Evolutionary conservation across 345 rosid species (phyloP), one percentile per base, ranked within the genome.

Genomic region (Excoecaria cochinchinensis): DNA sequence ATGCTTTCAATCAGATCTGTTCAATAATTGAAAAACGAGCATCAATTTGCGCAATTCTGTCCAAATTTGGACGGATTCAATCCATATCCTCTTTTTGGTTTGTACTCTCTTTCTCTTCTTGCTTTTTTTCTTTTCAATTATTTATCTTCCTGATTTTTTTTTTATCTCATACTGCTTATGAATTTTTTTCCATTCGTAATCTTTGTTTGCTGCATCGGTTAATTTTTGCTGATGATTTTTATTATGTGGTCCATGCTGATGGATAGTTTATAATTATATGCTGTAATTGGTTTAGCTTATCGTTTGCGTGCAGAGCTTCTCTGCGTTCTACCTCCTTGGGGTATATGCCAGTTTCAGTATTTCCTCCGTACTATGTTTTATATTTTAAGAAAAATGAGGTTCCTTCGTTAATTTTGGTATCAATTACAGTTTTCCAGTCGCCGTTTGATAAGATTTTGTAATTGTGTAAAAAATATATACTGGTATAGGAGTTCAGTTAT

Each of bases 21-120:
- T 2, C 15, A 19, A n/a, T 36, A 5, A 5, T 19, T n/a, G 39
- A 8, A 13, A 31, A 25, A 46, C 46, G 39, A 22, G 38, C 25
- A 9, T 21, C 36, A 12, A 42, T 11, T 9, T 47, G 52, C 14
- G 31, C 40, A 11, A 24, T 67, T n/a, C 53, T 14, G 8, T 51
- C 42, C 56, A 17, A 17, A 52, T 70, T 63, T 21, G 36, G 39
- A 11, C 60, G 59, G 47, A 71, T 70, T 62, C 59, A 65, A 42
- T 53, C 71, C 22, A 65, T 71, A 62, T 62, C 68, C 31, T 50
- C 68, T n/a, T 60, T 38, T 46, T 25, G 65, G 74, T 77, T 55
- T 63, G 71, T 71, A 59, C 60, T 59, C 61, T 70, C 24, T 66
- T n/a, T 10, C 36, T 48, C 59, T 69, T 40, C 7, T 12, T 19